phyloP scores from a whole-genome alignment of 139 green algal genomes.

The Coelastrella sp. region DNA sequence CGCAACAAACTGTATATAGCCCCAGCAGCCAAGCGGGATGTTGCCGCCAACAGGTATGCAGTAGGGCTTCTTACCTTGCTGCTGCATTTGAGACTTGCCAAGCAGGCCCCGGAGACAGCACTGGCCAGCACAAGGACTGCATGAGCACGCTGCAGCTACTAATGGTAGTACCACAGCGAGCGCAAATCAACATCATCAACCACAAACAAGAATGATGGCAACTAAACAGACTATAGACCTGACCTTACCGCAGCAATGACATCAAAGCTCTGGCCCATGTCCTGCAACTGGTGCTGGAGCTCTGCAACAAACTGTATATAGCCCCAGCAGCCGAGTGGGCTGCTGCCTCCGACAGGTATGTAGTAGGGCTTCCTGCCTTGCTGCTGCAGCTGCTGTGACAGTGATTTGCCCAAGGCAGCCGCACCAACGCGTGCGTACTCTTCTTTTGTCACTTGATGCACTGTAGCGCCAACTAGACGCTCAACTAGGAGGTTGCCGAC shows the following conservation, averaged over 20 bases:
- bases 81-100: slow-evolving; percentile 63
- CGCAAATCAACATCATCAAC: no score
- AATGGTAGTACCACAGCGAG: no score
- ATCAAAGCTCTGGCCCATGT: slow-evolving; percentile 62
- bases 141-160: no score
- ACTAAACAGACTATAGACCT: not conserved
- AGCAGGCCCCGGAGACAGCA: no score
- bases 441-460: slow-evolving; percentile 90
- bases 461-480: slow-evolving; percentile 81
- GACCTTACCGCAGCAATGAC: slow-evolving; percentile 82
- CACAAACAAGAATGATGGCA: not conserved
- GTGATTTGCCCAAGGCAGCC: slow-evolving; percentile 62
- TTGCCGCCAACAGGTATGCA: slow-evolving; percentile 93
- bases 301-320: slow-evolving; percentile 91
- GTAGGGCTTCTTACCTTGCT: slow-evolving; percentile 82
- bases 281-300: slow-evolving; percentile 75
- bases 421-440: slow-evolving; percentile 87
- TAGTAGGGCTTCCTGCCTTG: slow-evolving; percentile 86
- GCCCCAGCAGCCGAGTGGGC: slow-evolving; percentile 88
- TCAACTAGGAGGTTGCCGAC: slow-evolving; percentile 95
- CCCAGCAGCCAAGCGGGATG: slow-evolving; percentile 89
- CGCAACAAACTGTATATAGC: slow-evolving; percentile 87
- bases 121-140: no score
- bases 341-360: slow-evolving; percentile 93
- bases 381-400: slow-evolving; percentile 72